A percentile compares a stretch with the other conserved stretches of the same genome.
Evolutionary conservation across 2,329 filamentous ascomycete genomes (phyloP).

Genomic region (Dothiorella sarmentorum): DNA sequence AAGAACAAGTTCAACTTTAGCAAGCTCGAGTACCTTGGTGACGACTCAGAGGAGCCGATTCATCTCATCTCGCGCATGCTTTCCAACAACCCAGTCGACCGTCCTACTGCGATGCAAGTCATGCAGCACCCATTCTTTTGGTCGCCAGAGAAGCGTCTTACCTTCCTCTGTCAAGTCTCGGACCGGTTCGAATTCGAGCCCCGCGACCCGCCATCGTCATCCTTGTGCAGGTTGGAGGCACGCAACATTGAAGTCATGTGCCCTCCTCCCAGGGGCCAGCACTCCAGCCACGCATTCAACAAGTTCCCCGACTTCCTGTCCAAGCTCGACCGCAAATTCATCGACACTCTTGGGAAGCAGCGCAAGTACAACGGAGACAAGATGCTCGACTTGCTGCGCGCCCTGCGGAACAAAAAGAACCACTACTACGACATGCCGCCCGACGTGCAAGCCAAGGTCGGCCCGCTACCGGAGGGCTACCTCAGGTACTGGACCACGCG

Average conservation of each 20-base stretch:
- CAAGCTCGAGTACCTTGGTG: slow-evolving; percentile 70
- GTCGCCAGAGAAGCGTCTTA: slow-evolving; percentile 80
- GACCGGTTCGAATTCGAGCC: slow-evolving; percentile 95
- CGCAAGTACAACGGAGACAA: slow-evolving; percentile 85
- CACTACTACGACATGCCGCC: slow-evolving; percentile 97
- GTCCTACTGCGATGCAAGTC: slow-evolving; percentile 73
- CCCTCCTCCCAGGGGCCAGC: background rate
- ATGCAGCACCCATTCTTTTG: slow-evolving; percentile 97
- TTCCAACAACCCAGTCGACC: slow-evolving; percentile 59
- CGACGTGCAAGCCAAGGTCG: slow-evolving; percentile 68
- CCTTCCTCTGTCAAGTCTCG: slow-evolving; percentile 92
- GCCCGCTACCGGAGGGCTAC: slow-evolving; percentile 74
- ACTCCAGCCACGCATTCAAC: slow-evolving; percentile 51
- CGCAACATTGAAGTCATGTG: slow-evolving; percentile 44
- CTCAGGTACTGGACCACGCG: slow-evolving; percentile 75
- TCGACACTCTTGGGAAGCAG: slow-evolving; percentile 88
- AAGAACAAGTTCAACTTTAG: slow-evolving; percentile 75
- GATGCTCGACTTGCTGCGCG: slow-evolving; percentile 82
- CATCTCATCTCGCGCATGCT: slow-evolving; percentile 84
- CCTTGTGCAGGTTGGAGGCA: slow-evolving; percentile 58
- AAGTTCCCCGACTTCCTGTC: slow-evolving; percentile 71
- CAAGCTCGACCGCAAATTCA: slow-evolving; percentile 72
- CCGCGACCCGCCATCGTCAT: slow-evolving; percentile 71
- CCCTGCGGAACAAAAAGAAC: slow-evolving; percentile 92
- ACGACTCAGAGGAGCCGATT: slow-evolving; percentile 81